These are phyloP conservation scores for Durusdinium trenchii DNA, from an alignment of 73 alveolate species.

Conservation along the genomic window DNA sequence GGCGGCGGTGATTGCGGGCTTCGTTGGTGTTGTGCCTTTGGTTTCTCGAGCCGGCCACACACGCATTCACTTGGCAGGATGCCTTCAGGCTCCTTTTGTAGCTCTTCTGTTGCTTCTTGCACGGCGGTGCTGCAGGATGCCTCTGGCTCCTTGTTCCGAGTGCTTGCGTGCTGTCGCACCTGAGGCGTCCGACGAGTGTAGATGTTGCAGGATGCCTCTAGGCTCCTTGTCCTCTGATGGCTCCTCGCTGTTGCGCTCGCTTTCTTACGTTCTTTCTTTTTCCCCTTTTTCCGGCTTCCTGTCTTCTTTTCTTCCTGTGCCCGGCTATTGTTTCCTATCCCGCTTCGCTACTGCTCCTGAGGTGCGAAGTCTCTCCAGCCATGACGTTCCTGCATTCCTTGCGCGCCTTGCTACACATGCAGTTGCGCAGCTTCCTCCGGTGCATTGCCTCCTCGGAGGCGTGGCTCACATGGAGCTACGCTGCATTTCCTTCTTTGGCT, in stretches of 20 bases:
- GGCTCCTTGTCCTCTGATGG: no score
- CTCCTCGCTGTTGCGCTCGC: no score
- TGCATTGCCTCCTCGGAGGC: neutral
- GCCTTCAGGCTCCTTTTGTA: neutral
- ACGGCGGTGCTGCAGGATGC: no score
- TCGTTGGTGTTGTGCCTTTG: no score
- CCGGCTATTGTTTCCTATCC: neutral
- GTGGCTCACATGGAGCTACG: neutral
- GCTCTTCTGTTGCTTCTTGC: neutral
- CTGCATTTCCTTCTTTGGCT: neutral
- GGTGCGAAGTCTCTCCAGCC: neutral
- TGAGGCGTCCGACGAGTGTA: no score
- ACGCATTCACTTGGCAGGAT: no score
- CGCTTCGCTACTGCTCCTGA: neutral
- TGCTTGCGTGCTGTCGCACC: no score
- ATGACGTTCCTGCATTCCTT: neutral
- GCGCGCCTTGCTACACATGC: neutral
- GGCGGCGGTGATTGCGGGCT: no score
- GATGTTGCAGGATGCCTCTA: no score
- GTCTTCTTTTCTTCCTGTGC: neutral
- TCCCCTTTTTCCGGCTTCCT: neutral
- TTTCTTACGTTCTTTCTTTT: neutral
- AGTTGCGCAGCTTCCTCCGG: no score
- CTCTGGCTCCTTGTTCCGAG: no score
- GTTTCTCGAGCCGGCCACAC: no score